Evolutionary conservation across 768 basidiomycete genomes (phyloP).

Genomic region (Sporobolomyces phaffii): DNA sequence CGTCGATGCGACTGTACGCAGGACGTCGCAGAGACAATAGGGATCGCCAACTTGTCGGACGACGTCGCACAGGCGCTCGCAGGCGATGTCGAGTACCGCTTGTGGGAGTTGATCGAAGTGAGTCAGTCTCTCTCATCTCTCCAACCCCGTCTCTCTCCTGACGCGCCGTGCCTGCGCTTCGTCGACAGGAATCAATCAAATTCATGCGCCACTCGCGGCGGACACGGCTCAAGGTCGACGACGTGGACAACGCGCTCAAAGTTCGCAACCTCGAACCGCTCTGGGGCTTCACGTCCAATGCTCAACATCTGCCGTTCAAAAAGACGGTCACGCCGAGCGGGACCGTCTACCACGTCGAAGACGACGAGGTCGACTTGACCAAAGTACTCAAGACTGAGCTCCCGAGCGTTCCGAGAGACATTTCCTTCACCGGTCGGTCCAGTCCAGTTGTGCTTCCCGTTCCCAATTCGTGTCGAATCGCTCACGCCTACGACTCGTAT

Average conservation of each 20-base stretch:
- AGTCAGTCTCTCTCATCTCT: conserved; percentile 28
- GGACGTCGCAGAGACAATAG: conserved; percentile 87
- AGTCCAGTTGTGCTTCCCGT: too few species aligned
- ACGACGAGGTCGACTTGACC: conserved; percentile 96
- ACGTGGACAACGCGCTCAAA: conserved; percentile 88
- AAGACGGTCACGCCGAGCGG: conserved; percentile 57
- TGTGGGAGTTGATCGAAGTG: conserved; percentile 91
- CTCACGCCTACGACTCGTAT: conserved; percentile 22
- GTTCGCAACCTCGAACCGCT: conserved; percentile 94
- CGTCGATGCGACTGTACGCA: conserved; percentile 43
- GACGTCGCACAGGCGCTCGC: conserved; percentile 75
- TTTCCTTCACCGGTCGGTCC: too few species aligned
- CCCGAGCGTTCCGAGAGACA: conserved; percentile 55
- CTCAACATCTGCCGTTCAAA: conserved; percentile 50
- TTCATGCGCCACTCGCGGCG: conserved; percentile 93
- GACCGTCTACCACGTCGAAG: conserved; percentile 84
- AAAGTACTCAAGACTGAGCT: conserved; percentile 80
- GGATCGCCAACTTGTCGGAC: conserved; percentile 68
- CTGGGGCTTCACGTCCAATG: conserved; percentile 65
- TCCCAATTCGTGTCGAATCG: not conserved
- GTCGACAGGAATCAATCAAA: conserved; percentile 75
- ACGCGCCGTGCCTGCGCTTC: not conserved
- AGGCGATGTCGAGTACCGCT: conserved; percentile 91
- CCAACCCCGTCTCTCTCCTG: not conserved
- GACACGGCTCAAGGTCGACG: conserved; percentile 78